Conservation (phyloP, 2,329 filamentous ascomycete genomes). For the Bipolaris zeicola region DNA sequence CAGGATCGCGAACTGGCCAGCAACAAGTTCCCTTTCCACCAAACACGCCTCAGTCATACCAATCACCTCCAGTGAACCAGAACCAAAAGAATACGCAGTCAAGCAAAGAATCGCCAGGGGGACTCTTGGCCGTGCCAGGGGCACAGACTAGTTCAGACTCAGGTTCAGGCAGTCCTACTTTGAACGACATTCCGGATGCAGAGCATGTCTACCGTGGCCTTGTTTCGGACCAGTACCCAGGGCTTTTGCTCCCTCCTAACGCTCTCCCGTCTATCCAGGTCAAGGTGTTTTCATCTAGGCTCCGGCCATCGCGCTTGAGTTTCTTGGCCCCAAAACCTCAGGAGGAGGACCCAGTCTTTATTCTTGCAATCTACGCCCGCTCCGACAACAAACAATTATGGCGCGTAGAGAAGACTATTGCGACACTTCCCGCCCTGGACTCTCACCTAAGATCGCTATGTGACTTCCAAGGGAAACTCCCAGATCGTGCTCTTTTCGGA, state of each 20-base stretch:
- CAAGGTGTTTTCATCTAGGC: slow-evolving; percentile 88
- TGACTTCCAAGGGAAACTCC: slow-evolving; percentile 75
- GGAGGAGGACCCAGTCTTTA: slow-evolving; percentile 94
- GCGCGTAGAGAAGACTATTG: slow-evolving; percentile 91
- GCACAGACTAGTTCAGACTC: slow-evolving; percentile 43
- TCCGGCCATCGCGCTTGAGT: slow-evolving; percentile 88
- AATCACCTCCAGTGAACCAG: slow-evolving; percentile 55
- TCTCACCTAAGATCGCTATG: slow-evolving; percentile 75
- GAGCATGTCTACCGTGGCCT: slow-evolving; percentile 74
- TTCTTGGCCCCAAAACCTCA: slow-evolving; percentile 77
- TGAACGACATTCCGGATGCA: slow-evolving; percentile 41
- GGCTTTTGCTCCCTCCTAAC: slow-evolving; percentile 83
- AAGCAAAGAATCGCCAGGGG: slow-evolving; percentile 30
- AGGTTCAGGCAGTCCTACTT: slow-evolving; percentile 32
- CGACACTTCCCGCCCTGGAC: slow-evolving; percentile 81
- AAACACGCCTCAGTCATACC: slow-evolving; percentile 69
- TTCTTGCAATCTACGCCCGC: slow-evolving; percentile 81
- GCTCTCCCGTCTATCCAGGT: slow-evolving; percentile 85
- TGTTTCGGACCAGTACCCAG: slow-evolving; percentile 83
- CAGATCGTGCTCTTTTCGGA: slow-evolving; percentile 84
- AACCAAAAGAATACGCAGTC: slow-evolving; percentile 43
- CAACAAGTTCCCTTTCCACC: slow-evolving; percentile 75
- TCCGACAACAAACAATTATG: slow-evolving; percentile 80
- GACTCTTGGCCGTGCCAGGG: slow-evolving; percentile 38
- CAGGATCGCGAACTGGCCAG: slow-evolving; percentile 75